phyloP scores from a whole-genome alignment of 1,284 basidiomycete species.

The Puccinia novopanici region DNA sequence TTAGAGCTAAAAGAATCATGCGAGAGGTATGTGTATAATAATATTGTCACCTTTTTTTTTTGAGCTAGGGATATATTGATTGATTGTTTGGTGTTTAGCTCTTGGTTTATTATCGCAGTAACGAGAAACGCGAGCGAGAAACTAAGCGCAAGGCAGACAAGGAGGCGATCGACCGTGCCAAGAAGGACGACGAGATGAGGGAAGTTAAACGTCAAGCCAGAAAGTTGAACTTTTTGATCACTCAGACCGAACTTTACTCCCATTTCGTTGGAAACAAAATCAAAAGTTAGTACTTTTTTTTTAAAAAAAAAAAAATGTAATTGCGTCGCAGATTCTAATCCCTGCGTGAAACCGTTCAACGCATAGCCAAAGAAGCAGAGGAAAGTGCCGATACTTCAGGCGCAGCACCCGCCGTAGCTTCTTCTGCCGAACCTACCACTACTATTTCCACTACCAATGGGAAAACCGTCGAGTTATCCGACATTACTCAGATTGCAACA shows the following conservation, averaged over 20 bases:
- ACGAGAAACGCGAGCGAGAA: slow-evolving; percentile 85
- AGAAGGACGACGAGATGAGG: slow-evolving; percentile 92
- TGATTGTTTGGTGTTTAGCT: slow-evolving; percentile 64
- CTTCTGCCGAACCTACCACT: slow-evolving; percentile 59
- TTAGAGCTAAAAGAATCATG: slow-evolving; percentile 83
- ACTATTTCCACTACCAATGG: slow-evolving; percentile 55
- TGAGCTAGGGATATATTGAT: background rate
- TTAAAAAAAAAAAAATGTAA: slow-evolving; percentile 14
- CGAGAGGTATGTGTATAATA: slow-evolving; percentile 59
- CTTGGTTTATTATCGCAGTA: slow-evolving; percentile 96
- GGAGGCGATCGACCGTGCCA: slow-evolving; percentile 83
- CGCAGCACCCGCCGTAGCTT: slow-evolving; percentile 54
- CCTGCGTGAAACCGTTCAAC: slow-evolving; percentile 26
- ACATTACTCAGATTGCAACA: slow-evolving; percentile 66
- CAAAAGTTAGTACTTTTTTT: slow-evolving; percentile 70
- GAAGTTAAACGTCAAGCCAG: slow-evolving; percentile 92
- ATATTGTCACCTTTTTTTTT: slow-evolving; percentile 53
- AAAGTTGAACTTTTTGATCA: slow-evolving; percentile 98
- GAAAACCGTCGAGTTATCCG: slow-evolving; percentile 62
- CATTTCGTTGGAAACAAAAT: slow-evolving; percentile 99
- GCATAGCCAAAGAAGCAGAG: slow-evolving; percentile 75
- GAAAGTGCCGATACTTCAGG: slow-evolving; percentile 67
- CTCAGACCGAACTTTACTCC: slow-evolving; percentile 97
- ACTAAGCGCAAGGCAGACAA: slow-evolving; percentile 91
- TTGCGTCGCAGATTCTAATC: slow-evolving; percentile 50